Conservation (phyloP, 2,329 filamentous ascomycete genomes). For the Fusarium longipes region DNA sequence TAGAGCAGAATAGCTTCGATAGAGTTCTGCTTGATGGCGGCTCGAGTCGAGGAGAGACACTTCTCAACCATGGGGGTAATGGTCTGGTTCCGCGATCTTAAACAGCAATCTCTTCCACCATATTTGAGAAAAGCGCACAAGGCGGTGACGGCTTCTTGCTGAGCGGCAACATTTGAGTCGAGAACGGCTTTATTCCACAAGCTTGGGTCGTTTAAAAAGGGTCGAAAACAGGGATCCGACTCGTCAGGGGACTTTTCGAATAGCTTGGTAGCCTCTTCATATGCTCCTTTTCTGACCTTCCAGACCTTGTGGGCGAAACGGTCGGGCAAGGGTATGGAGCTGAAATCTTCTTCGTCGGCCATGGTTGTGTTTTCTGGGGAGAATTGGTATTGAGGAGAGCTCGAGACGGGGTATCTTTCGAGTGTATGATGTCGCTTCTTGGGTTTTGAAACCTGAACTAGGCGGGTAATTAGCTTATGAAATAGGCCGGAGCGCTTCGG, state of each 20-base stretch:
- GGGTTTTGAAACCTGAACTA: conserved; percentile 44
- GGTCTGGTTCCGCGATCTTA: conserved; percentile 80
- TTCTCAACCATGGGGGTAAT: conserved; percentile 89
- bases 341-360: conserved; percentile 90
- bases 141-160: conserved; percentile 89
- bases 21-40: conserved; percentile 87
- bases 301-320: conserved; percentile 86
- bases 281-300: conserved; percentile 96
- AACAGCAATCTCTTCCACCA: conserved; percentile 81
- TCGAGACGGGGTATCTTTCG: conserved; percentile 42
- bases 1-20: conserved; percentile 89
- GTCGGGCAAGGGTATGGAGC: conserved; percentile 79
- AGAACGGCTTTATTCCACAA: conserved; percentile 93
- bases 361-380: conserved; percentile 59
- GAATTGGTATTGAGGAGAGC: conserved; percentile 30
- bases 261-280: conserved; percentile 89
- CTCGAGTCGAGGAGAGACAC: conserved; percentile 85
- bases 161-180: conserved; percentile 96
- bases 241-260: conserved; percentile 90
- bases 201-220: conserved; percentile 85
- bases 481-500: conserved; percentile 42
- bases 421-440: conserved; percentile 27
- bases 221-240: conserved; percentile 83
- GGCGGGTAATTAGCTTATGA: conserved; percentile 48
- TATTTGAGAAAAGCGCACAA: conserved; percentile 94